Percentiles rank a stretch among this genome's conserved stretches.
Evolutionary conservation across 352 stramenopile genomes (phyloP).

Genomic region (Globisporangium viniferum): DNA sequence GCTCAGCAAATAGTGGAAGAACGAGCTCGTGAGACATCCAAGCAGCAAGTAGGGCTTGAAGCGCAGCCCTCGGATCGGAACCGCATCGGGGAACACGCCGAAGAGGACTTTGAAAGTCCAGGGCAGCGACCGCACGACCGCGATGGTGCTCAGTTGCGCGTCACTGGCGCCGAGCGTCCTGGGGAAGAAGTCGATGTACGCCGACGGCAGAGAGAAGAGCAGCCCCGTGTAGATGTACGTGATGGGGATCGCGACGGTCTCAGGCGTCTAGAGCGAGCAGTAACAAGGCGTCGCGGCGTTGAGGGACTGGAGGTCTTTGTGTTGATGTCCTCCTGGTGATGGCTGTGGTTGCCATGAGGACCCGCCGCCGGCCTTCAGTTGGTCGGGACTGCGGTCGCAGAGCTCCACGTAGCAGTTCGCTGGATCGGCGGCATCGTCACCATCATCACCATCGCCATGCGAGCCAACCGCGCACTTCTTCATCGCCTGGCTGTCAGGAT

Average conservation of each 20-base stretch:
- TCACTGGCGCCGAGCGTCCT: slow-evolving; percentile 55
- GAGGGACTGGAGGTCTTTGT: background rate
- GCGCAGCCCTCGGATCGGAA: slow-evolving; percentile 46
- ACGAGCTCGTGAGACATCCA: slow-evolving; percentile 50
- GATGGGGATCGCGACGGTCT: slow-evolving; percentile 64
- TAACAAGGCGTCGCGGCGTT: background rate
- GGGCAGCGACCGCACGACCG: slow-evolving; percentile 61
- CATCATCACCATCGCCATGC: background rate
- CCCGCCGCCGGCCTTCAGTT: background rate
- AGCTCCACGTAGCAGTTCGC: slow-evolving; percentile 7
- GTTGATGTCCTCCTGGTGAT: background rate
- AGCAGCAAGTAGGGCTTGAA: slow-evolving; percentile 81
- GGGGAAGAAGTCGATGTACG: slow-evolving; percentile 77
- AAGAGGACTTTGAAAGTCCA: slow-evolving; percentile 84
- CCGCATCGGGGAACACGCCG: slow-evolving; percentile 62
- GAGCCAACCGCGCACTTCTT: slow-evolving; percentile 9
- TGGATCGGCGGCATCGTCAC: background rate
- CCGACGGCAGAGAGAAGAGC: slow-evolving; percentile 60
- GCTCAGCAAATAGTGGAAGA: slow-evolving; percentile 54
- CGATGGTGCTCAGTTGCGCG: slow-evolving; percentile 68
- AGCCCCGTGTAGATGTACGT: slow-evolving; percentile 79
- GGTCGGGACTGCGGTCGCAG: background rate
- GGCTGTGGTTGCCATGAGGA: too few species aligned
- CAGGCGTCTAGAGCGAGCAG: slow-evolving; percentile 46
- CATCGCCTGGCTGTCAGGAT: slow-evolving; percentile 4